Evolutionary conservation across 2,329 filamentous ascomycete species (phyloP), one percentile per base, ranked within the genome.

Genomic region (Paramyrothecium sp.): DNA sequence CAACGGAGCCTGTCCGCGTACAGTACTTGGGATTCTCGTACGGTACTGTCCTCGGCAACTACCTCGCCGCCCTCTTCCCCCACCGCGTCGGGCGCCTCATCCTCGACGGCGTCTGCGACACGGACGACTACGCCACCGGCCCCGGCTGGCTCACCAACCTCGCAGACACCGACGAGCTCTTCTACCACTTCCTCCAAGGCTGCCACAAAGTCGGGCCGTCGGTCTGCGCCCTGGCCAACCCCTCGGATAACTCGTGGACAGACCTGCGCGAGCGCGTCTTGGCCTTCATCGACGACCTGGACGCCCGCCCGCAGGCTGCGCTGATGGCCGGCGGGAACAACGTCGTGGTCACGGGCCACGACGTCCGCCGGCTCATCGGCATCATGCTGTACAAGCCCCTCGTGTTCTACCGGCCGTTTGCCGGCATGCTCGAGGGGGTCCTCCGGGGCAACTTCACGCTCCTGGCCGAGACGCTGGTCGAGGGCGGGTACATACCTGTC

Each of bases 11-110:
- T 44, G 38, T 44, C 13, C 47, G 63, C 12, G 60, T 82, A 30
- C 76, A 78, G 62, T 84, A 81, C 60, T 76, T 78, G 69, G 80
- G 81, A 0, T 75, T 82, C 54, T 81, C 78, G 7, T 84, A 84
- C 19, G 71, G 72, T 17, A 73, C 70, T 2, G 19, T 71, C 0
- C 63, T 75, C 0, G 73, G 73, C 2, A 72, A 72, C 47, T 69
- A 69, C 30, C 72, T 74, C 59, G 69, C 71, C 2, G 69, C 71
- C 30, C 65, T 75, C 67, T 75, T 70, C 34, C 71, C 72, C 0
- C 70, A 62, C 1, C 66, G 72, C 3, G 63, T 81, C 10, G 76
- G 71, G 0, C 71, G 77, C 16, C 65, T 81, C 54, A 67, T 80
- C 3, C 65, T 78, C 2, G 76, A 78, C 19, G 75, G 70, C 1